Evolutionary conservation across 2,329 filamentous ascomycete genomes (phyloP), one percentile per base, ranked within the genome.

Genomic region (Talaromyces albobiverticillius): DNA sequence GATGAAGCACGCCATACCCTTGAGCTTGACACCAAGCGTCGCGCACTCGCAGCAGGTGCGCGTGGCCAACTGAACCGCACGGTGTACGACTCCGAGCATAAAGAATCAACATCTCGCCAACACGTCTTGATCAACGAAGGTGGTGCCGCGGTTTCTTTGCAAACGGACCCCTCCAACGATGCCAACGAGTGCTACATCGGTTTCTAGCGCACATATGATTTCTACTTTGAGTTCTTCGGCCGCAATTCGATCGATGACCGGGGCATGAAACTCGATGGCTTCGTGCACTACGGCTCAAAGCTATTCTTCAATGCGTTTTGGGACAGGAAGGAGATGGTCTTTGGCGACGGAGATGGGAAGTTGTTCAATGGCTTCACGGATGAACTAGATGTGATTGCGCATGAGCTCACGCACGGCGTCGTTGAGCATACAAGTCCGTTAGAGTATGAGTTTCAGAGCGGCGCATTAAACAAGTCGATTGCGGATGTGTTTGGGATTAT

Each of bases 401-500:
- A 83, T 58, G 81, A 83, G 59, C 67, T 83, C 18, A 82, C 79
- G 34, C 81, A 83, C 60, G 81, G 78, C 25, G 71, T 84, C 18
- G 80, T 76, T 0, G 74, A 82, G 59, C 69, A 79, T 61, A 79
- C 76, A 2, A 74, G 73, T 10, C 74, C 75, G 1, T 73, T 84
- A 8, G 67, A 76, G 48, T 83, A 83, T 61, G 59, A 65, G n/a
- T 75, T 71, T 34, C 77, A 83, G 62, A 67, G 76, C 13, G 81
- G 81, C 16, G 80, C 80, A 13, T 69, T 84, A 36, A 83, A 83
- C 56, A 81, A 84, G 64, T 78, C 80, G 58, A 60, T 83, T 29
- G 78, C 80, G 0, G 81, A 84, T 59, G 77, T 78, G 1, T 83
- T 83, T 60, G 81, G 79, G 55, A 76, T 79, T 65, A 82, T 83